These are phyloP conservation scores for Populus alba DNA, from an alignment of 345 rosid genomes.

Conservation along the genomic window DNA sequence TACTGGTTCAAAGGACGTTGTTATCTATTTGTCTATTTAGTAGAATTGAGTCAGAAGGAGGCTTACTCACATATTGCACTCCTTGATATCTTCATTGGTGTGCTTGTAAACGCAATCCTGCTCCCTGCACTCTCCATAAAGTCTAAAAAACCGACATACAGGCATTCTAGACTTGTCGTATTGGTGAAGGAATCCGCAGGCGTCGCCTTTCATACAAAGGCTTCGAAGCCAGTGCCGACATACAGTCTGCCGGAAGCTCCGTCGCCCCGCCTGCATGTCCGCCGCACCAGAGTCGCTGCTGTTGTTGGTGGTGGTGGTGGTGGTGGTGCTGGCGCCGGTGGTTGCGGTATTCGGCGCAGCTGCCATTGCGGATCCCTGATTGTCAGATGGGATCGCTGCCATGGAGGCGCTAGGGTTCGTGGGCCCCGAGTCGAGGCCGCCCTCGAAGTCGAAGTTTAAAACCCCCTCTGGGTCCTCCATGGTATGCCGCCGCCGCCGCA, in stretches of 20 bases:
- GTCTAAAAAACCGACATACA: conserved; percentile 80
- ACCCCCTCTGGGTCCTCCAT: conserved; percentile 50
- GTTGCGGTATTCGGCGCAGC: conserved; percentile 21
- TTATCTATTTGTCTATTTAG: neutral
- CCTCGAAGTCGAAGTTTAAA: conserved; percentile 97
- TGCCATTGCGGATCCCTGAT: conserved; percentile 12
- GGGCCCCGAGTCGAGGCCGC: conserved; percentile 78
- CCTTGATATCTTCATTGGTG: conserved; percentile 95
- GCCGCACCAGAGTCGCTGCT: neutral
- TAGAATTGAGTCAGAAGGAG: neutral
- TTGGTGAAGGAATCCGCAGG: conserved; percentile 97
- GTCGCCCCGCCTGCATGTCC: conserved; percentile 42
- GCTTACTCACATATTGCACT: conserved; percentile 82
- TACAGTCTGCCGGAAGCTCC: conserved; percentile 97
- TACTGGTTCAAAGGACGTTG: neutral
- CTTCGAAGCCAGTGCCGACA: conserved; percentile 99
- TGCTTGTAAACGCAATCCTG: conserved; percentile 98
- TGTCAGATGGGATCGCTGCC: conserved; percentile 50
- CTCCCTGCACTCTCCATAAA: conserved; percentile 93
- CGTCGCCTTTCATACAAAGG: conserved; percentile 98
- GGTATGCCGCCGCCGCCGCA: neutral
- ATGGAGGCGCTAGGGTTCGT: conserved; percentile 51
- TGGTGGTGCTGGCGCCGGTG: neutral
- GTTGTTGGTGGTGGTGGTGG: conserved; percentile 15
- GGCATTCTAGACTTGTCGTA: conserved; percentile 98